Percentiles rank a stretch among this genome's conserved stretches.
Evolutionary conservation across 148 eudicot genomes (phyloP).

Genomic region (Vaccinium myrtillus): DNA sequence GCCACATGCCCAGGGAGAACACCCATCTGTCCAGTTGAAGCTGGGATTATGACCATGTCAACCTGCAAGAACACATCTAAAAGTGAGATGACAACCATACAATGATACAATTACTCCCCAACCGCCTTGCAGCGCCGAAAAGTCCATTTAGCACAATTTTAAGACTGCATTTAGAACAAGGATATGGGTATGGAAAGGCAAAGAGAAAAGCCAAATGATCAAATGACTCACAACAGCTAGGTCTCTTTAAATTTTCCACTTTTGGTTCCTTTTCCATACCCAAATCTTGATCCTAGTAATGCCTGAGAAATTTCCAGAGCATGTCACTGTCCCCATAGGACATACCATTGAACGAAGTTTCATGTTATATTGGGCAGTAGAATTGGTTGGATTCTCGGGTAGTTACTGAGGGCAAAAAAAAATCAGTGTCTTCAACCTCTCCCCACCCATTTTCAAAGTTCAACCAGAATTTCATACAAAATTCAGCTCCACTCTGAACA

Average conservation of each 20-base stretch:
- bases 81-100: neutral
- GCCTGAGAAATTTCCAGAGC: neutral
- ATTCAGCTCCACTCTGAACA: neutral
- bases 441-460: neutral
- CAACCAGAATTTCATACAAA: conserved; percentile 3
- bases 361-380: neutral
- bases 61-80: conserved; percentile 39
- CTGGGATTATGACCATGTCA: conserved; percentile 73
- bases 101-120: neutral
- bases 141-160: neutral
- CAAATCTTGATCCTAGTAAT: neutral
- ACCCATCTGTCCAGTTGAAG: conserved; percentile 74
- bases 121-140: neutral
- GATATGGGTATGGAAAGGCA: neutral
- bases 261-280: neutral
- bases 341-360: neutral
- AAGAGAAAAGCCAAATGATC: neutral
- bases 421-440: neutral
- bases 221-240: neutral
- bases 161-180: neutral
- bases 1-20: conserved; percentile 66
- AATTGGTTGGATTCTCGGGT: neutral
- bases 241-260: neutral
- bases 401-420: neutral
- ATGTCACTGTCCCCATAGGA: neutral